Base-by-base conservation (phyloP, 1,284 basidiomycete genomes). In the Apiotrichum akiyoshidainum region DNA sequence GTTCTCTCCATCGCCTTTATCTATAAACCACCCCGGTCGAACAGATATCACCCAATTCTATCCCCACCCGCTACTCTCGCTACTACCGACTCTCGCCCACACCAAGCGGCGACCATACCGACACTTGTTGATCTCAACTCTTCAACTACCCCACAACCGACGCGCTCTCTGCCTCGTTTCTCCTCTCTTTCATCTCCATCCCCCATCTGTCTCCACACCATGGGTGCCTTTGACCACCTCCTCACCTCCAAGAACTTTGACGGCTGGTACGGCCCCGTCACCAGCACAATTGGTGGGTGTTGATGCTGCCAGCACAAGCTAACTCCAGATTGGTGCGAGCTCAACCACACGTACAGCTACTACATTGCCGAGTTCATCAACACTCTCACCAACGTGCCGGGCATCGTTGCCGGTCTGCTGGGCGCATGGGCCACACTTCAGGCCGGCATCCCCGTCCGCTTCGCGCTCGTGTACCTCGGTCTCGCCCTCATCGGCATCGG, bases 341-440 rank as follows among this genome's bases (percentile, higher is more conserved):
- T 67, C 46, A 78, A 79, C 64, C 78, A 79, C 53, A 61, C 66
- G 35, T 67, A 74, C 54, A 67, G 69, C 13, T 73, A 66, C n/a
- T 79, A 74, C 59, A 72, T 80, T 39, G 78, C 79, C 51, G 77
- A 79, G 63, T 73, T 75, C 51, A 59, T 75, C 65, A 78, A 80
- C 65, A 79, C 79, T 10, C 58, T 75, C 61, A 74, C 80, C 26
- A 82, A 82, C 56, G 50, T 79, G 31, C 76, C 80, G 16, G 79
- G 79, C 46, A 73, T 83, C 59, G 48, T 66, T 0, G 57, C 78
- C 0, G 75, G 80, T 9, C 50, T 79, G 2, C 80, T 77, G 49
- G 80, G 78, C 11, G 76, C 46, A 45, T 73, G 40, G 31, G 64
- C 46, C 55, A 63, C 61, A 16, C 7, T 59, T 6, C 22, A 54